Evolutionary conservation across 2,329 filamentous ascomycete species (phyloP), one percentile per base, ranked within the genome.

Genomic region (Metarhizium album): DNA sequence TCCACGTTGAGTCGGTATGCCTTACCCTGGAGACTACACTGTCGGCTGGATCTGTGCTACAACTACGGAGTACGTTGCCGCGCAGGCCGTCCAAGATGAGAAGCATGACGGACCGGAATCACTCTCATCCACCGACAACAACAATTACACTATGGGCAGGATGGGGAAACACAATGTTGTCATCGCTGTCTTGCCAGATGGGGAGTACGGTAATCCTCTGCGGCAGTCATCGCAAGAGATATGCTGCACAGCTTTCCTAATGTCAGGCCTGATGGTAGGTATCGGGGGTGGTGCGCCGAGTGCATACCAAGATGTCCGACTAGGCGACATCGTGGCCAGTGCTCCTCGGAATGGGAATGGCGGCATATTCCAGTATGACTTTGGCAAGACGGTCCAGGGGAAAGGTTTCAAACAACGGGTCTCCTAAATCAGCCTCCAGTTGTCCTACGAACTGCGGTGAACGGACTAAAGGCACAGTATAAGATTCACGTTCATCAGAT

Each of bases 161-260:
- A 63, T 70, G 1, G 61, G 60, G 1, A 49, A 52, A 13, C 66
- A 70, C 49, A 65, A 70, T 38, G 55, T 71, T 11, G 67, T 67
- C n/a, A 62, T 71, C n/a, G 56, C 59, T 6, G 54, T 51, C 7
- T 46, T 66, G 3, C 62, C 64, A 0, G 52, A 57, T 5, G 62
- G 56, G 9, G 48, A 56, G 3, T 62, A 63, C 31, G 64, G 64
- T 2, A 58, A 5, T 49, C 23, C 2, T 49, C 55, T 8, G 63
- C 64, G 0, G 60, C 63, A 1, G 56, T 14, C 6, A 63, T 62
- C 2, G 64, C 58, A 1, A 53, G 35, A 9, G 50, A 61, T 31
- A 61, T 67, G 57, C 45, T 60, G 0, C 58, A 53, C 3, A 67
- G 57, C 48, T 68, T 66, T 37, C 59, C 59, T 0, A 58, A 61